Base-by-base conservation (phyloP, 495 filamentous ascomycete species). In the Hypoxylon lenormandii region DNA sequence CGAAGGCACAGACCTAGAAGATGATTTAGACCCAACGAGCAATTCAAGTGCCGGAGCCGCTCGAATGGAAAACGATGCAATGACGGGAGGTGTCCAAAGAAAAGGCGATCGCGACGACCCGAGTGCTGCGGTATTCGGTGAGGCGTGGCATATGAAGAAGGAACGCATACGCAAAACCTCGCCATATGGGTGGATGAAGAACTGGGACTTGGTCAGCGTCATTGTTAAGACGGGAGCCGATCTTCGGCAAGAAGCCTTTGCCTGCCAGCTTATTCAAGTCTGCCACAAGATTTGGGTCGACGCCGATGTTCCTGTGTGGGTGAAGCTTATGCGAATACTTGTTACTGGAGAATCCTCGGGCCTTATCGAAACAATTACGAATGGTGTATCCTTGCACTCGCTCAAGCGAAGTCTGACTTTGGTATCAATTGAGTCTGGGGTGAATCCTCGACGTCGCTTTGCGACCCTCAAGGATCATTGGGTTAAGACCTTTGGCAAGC, bases 181-280 rank as follows among this genome's bases (percentile, higher is more conserved):
- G 8, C 90, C 90, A 0, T 92, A 91, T 69, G 90, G 90, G 8
- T 89, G 85, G 86, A 90, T 90, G 84, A 89, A 87, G 76, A 92
- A 90, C 71, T 92, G 90, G 90, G 90, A 92, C 65, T 83, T 92
- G 10, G 77, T 92, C 60, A 90, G 88, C 72, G 90, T 92, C 49
- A 92, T 92, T 74, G 88, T 92, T 59, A 92, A 92, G 74, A 92
- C 90, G 28, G 90, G 90, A 23, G 87, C 89, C 0, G 90, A 92
- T 75, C 80, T 92, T 38, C 80, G 90, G 48, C 90, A 92, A 76
- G 90, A 92, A 78, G 89, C 90, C 0, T 92, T 92, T 72, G 90
- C 90, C 7, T 91, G 89, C 75, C 90, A 92, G 76, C 82, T 92
- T 13, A 92, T 92, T 71, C 81, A 84, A 45, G 87, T 92, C 33